Evolutionary conservation across 1,284 basidiomycete species (phyloP), one percentile per base, ranked within the genome.

Genomic region (Somion occarium): DNA sequence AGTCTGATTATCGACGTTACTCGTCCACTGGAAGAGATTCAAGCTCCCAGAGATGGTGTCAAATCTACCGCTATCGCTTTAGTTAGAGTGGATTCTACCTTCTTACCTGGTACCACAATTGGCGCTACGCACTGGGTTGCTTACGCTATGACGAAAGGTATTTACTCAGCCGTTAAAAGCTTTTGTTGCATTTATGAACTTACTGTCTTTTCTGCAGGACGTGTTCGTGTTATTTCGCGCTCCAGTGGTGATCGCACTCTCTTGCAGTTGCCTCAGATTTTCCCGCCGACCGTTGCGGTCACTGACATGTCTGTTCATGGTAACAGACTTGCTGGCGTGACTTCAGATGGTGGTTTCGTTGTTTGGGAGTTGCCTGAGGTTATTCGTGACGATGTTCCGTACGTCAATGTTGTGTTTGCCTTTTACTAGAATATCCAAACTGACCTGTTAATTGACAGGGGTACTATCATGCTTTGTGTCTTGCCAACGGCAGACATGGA

Each of bases 101-200:
- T 91, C 70, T 69, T 89, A 48, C 85, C 85, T 48, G 89, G 89
- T 7, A 85, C 85, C 11, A 92, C 89, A 25, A 91, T 92, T 51
- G 89, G 88, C 9, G 88, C 88, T 9, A 90, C 88, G 4, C 85
- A 88, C 61, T 91, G 88, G 86, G 89, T 92, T 53, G 88, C 89
- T 12, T 92, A 92, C 62, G 88, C 87, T 19, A 91, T 92, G 90
- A 91, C 85, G n/a, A 83, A 85, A 69, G 88, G 85, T 80, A 52
- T 2, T 64, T 59, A 19, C 25, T 44, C 20, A 39, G 15, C 15
- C 30, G 24, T 39, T n/a, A 4, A 22, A 24, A 19, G 22, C 50
- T 26, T 25, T 30, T 30, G 27, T 52, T 15, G 41, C 23, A 25
- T 12, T 25, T 49, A 19, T 30, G 3, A 51, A 15, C 20, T 41